Conservation (phyloP, 345 rosid species). For the Eutrema heterophyllum region DNA sequence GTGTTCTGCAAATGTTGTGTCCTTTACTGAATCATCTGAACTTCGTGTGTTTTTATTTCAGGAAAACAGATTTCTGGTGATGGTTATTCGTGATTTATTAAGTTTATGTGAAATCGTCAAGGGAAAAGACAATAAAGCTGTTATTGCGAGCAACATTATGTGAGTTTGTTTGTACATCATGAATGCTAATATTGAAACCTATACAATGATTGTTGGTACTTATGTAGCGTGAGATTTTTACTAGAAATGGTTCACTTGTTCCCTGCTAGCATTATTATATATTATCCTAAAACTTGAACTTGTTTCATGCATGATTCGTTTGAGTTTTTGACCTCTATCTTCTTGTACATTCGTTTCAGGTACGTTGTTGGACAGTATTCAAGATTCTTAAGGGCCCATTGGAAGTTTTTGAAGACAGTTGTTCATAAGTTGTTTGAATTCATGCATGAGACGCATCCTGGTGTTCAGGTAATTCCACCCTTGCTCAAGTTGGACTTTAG, state of each 20-base stretch:
- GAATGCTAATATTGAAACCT: not conserved
- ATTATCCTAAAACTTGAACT: not conserved
- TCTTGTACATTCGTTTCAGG: conserved; percentile 45
- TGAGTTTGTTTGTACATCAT: conserved; percentile 38
- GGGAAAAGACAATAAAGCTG: conserved; percentile 98
- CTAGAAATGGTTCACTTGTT: not conserved
- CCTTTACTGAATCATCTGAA: not conserved
- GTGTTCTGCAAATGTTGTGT: not conserved
- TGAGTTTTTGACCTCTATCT: not conserved
- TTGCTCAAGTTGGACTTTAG: not conserved
- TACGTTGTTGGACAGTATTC: conserved; percentile 99
- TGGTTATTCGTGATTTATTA: conserved; percentile 92
- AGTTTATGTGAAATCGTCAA: conserved; percentile 87
- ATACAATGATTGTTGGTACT: not conserved
- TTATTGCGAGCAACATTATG: conserved; percentile 98
- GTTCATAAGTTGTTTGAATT: conserved; percentile 96
- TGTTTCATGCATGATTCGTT: conserved; percentile 8
- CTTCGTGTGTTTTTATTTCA: conserved; percentile 27
- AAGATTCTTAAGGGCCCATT: conserved; percentile 94
- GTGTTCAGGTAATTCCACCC: conserved; percentile 73
- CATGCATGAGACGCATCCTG: conserved; percentile 99
- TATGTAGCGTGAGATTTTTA: not conserved
- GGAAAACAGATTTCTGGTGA: conserved; percentile 97
- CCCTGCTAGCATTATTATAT: not conserved
- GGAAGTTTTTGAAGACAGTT: conserved; percentile 98